Conservation (phyloP, 164 flowering plant species). For the Liquidambar formosana region DNA sequence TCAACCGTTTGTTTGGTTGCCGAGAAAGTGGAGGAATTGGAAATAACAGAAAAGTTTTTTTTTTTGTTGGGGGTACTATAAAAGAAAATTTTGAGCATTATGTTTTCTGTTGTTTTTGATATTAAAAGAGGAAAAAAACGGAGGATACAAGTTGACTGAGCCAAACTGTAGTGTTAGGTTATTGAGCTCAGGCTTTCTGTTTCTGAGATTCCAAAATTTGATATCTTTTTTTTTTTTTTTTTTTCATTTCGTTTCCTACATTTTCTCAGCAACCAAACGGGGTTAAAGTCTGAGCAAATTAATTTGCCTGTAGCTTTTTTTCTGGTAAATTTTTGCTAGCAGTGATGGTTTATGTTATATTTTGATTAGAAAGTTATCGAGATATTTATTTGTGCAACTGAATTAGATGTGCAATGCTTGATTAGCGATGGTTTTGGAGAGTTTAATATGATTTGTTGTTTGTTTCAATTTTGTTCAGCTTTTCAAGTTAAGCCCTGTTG, state of each 20-base stretch:
- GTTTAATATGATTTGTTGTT: not conserved
- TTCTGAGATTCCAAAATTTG: too few relatives aligned
- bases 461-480: slow-evolving; percentile 42
- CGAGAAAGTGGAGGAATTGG: not conserved
- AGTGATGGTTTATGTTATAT: not conserved
- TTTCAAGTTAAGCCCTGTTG: slow-evolving; percentile 55
- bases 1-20: not conserved
- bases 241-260: not conserved
- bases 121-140: not conserved
- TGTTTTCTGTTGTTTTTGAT: not conserved
- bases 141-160: not conserved
- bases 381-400: not conserved
- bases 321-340: too few relatives aligned
- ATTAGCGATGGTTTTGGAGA: not conserved
- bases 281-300: not conserved
- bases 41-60: not conserved
- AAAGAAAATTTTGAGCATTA: not conserved
- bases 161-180: too few relatives aligned
- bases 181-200: too few relatives aligned
- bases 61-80: too few relatives aligned
- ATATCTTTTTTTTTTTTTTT: too few relatives aligned
- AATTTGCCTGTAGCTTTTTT: not conserved
- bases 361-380: not conserved
- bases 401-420: too few relatives aligned
- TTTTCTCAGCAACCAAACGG: not conserved